Percentiles rank a stretch among this genome's conserved stretches.
Conservation (phyloP, 495 filamentous ascomycete genomes). For the Thermothielavioides terrestris region DNA sequence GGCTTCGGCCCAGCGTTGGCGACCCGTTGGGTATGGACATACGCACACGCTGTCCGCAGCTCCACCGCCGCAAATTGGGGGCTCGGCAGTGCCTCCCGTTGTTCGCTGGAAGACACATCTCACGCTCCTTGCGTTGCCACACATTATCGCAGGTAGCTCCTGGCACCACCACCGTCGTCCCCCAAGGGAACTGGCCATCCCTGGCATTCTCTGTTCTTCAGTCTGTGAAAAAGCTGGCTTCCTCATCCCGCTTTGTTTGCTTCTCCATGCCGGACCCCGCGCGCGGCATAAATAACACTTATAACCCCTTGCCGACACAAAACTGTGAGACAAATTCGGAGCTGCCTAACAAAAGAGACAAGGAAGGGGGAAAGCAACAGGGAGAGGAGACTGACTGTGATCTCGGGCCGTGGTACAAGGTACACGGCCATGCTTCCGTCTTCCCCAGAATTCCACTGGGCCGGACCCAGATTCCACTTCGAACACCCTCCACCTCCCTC, state of each 20-base stretch:
- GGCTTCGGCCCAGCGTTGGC: not conserved
- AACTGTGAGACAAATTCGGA: constrained; percentile 4
- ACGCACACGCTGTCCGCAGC: not conserved
- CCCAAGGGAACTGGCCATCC: not conserved
- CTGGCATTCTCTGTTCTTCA: not conserved
- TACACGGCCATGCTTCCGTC: constrained; percentile 6
- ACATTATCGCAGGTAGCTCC: not conserved
- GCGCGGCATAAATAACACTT: not conserved
- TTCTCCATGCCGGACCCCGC: not conserved
- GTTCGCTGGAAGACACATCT: not conserved
- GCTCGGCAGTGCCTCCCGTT: not conserved
- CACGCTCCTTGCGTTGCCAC: not conserved
- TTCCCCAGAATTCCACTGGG: constrained; percentile 19
- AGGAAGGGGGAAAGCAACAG: not conserved
- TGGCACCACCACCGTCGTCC: not conserved
- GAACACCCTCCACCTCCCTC: too few relatives aligned
- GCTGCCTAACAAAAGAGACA: not conserved
- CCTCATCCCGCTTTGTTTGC: not conserved
- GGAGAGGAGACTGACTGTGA: constrained; percentile 3
- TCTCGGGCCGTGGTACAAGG: constrained; percentile 5
- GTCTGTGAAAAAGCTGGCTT: not conserved
- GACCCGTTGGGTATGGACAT: constrained; percentile 1
- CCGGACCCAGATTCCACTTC: constrained; percentile 10
- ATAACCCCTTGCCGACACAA: not conserved
- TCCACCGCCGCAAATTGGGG: not conserved